Evolutionary conservation across 805 yeast species (phyloP).

Genomic region (Suhomyces sp.): DNA sequence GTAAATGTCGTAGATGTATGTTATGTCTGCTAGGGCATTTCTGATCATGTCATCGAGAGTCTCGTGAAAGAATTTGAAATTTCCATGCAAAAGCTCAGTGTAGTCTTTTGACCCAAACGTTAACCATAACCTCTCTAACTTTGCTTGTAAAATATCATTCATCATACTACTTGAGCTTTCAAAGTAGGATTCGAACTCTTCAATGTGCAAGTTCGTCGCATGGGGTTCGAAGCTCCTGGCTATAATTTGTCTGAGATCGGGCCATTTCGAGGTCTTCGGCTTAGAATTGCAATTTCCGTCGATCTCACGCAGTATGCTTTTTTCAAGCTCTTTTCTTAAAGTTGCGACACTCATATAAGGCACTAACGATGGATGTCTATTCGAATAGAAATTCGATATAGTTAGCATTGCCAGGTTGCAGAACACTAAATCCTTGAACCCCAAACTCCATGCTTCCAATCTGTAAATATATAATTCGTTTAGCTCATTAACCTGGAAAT

Average conservation of each 20-base stretch:
- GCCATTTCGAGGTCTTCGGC: background rate
- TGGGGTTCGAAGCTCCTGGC: background rate
- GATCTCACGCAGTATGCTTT: background rate
- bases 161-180: background rate
- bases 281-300: background rate
- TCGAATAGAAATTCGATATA: background rate
- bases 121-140: background rate
- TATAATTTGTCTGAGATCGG: background rate
- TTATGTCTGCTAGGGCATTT: slow-evolving; percentile 5
- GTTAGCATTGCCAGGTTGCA: slow-evolving; percentile 4
- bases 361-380: background rate
- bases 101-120: background rate
- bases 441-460: background rate
- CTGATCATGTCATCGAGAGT: slow-evolving; percentile 5
- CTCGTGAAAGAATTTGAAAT: slow-evolving; percentile 2
- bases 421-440: background rate
- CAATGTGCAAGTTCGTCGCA: background rate
- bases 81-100: slow-evolving; percentile 1
- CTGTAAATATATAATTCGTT: slow-evolving; percentile 5
- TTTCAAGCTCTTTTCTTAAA: background rate
- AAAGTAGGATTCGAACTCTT: background rate
- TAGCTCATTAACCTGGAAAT: slow-evolving; percentile 8
- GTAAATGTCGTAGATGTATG: slow-evolving; percentile 18
- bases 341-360: background rate
- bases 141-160: background rate